Conservation (phyloP, 805 yeast genomes). For the Scheffersomyces ergatensis region DNA sequence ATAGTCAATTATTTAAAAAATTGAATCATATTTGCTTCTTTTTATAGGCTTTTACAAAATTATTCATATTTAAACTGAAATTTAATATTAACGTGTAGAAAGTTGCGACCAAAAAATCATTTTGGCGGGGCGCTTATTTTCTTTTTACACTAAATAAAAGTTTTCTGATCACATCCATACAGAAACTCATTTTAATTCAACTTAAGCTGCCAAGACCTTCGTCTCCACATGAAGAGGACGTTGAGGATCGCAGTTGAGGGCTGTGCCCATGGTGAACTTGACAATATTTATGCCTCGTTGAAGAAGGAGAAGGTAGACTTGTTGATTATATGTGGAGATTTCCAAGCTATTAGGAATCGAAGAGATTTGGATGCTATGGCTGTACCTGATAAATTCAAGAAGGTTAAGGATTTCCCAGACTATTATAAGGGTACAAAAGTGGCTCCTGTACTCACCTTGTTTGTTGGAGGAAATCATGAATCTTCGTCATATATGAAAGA, state of each 20-base stretch:
- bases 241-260: conserved; percentile 73
- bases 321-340: conserved; percentile 85
- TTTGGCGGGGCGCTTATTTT: no score
- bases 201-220: no score
- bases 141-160: no score
- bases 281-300: conserved; percentile 47
- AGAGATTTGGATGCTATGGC: conserved; percentile 68
- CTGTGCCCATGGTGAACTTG: conserved; percentile 83
- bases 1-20: no score
- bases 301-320: conserved; percentile 20
- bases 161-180: no score
- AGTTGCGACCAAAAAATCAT: no score
- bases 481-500: conserved; percentile 75
- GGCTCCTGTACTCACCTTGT: conserved; percentile 78
- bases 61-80: no score
- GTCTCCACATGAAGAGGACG: background rate
- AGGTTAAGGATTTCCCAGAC: conserved; percentile 74
- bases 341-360: conserved; percentile 70
- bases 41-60: no score
- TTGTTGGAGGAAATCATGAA: conserved; percentile 96
- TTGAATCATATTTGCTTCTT: no score
- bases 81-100: no score
- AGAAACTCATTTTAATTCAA: no score
- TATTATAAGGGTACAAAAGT: conserved; percentile 58
- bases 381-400: conserved; percentile 75